phyloP scores from a whole-genome alignment of 371 early-diverging fungal species.

The Mucor mucedo region DNA sequence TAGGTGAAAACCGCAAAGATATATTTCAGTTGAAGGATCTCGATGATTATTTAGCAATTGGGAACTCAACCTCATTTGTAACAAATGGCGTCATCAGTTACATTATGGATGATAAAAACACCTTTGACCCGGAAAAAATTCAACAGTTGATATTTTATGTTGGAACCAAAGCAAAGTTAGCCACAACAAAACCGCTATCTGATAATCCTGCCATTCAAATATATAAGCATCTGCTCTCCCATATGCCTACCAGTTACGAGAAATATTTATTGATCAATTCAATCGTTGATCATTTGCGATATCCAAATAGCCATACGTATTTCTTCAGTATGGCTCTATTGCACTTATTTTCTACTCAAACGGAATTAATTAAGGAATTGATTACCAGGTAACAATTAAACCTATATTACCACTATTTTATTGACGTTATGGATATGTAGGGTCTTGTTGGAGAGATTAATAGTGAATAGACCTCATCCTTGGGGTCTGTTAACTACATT shows the following conservation, averaged over 20 bases:
- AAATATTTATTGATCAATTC: constrained; percentile 85
- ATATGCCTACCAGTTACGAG: constrained; percentile 42
- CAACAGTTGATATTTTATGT: constrained; percentile 35
- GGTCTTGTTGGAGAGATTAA: constrained; percentile 91
- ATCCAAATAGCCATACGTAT: constrained; percentile 95
- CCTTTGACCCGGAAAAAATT: constrained; percentile 5
- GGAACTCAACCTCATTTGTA: background rate
- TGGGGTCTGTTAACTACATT: constrained; percentile 97
- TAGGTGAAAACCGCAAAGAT: constrained; percentile 2
- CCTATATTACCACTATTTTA: background rate
- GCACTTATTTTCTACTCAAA: constrained; percentile 75
- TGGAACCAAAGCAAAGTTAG: constrained; percentile 33
- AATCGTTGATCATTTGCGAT: constrained; percentile 94
- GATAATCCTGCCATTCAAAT: constrained; percentile 34
- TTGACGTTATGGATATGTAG: constrained; percentile 11
- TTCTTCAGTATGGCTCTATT: constrained; percentile 84
- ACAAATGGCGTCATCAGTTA: constrained; percentile 13
- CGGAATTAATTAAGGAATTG: constrained; percentile 80
- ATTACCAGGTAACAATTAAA: constrained; percentile 61
- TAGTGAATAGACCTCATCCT: constrained; percentile 98
- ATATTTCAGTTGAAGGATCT: constrained; percentile 4
- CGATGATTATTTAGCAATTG: constrained; percentile 6
- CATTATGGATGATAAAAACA: background rate
- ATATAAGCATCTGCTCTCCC: constrained; percentile 35
- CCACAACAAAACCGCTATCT: constrained; percentile 25